phyloP scores from a whole-genome alignment of 2,329 filamentous ascomycete species.

The Monosporascus cannonballus region DNA sequence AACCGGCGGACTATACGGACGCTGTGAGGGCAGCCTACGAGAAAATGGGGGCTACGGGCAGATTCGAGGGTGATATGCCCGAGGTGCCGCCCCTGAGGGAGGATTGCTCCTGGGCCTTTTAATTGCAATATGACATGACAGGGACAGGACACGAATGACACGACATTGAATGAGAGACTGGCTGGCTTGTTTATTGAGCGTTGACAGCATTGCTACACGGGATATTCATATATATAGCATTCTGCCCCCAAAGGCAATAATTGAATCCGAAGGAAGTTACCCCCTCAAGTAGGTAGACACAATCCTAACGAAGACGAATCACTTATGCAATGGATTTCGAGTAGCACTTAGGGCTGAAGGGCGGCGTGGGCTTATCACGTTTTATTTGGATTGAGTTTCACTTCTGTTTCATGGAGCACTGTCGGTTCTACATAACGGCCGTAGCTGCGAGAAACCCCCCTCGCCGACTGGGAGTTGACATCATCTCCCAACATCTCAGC shows the following conservation, averaged over 20 bases:
- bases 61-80: conserved; percentile 70
- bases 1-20: conserved; percentile 46
- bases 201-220: no score
- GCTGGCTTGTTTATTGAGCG: background rate
- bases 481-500: background rate
- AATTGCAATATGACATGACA: conserved; percentile 12
- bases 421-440: background rate
- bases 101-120: conserved; percentile 70
- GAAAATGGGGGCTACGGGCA: conserved; percentile 57
- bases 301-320: background rate
- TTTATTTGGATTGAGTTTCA: background rate
- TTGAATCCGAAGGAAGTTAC: background rate
- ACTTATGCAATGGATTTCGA: background rate
- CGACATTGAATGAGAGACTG: conserved; percentile 1
- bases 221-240: no score
- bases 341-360: background rate
- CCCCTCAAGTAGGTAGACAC: background rate
- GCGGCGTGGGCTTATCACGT: background rate
- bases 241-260: no score
- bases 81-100: conserved; percentile 72
- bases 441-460: background rate
- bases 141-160: conserved; percentile 1
- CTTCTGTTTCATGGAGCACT: background rate
- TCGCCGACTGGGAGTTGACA: no score
- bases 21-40: conserved; percentile 58